Evolutionary conservation across 176 grass and related monocot genomes (phyloP), one percentile per base, ranked within the genome.

Genomic region (Oryza officinalis): DNA sequence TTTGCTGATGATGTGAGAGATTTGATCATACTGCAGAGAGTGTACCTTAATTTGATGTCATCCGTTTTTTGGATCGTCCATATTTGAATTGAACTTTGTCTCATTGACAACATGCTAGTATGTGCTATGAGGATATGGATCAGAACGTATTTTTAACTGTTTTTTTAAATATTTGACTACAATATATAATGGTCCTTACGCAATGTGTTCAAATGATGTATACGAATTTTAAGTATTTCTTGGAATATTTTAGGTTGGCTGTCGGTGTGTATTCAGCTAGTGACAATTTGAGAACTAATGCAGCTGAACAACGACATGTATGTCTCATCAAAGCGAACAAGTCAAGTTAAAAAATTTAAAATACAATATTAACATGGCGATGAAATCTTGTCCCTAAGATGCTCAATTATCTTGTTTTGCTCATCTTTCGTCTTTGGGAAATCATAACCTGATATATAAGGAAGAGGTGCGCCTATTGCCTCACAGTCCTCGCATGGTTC

Each of bases 1-100:
- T 85, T 73, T 90, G 54, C 45, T 94, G 31, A 38, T 94, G 43
- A 91, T 89, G 49, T 96, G 83, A 91, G 40, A 59, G 70, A 4
- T 10, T 13, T 32, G 38, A 27, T 68, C 69, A 47, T 79, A 6
- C 47, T 23, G 22, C 27, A 23, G 13, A 81, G 43, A 44, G 50
- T 44, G 79, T 45, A 67, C 40, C 8, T 49, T 85, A 50, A 40
- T 9, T 49, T 37, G 22, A 23, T 43, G 49, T 75, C 10, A 18
- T n/a, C 74, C 67, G 4, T 75, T 76, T 76, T 70, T 44, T 73
- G 63, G 37, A 50, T 63, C 28, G 14, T 74, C 64, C 67, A 46
- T 10, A 49, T 72, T 85, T 68, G 60, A 69, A 54, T 61, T 81
- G 45, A 68, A 91, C 67, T 77, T 64, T 33, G 14, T 63, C 60